A percentile compares a stretch with the other conserved stretches of the same genome.
These are phyloP conservation scores for Symbiodinium natans DNA, from an alignment of 73 alveolate genomes.

Conservation along the genomic window DNA sequence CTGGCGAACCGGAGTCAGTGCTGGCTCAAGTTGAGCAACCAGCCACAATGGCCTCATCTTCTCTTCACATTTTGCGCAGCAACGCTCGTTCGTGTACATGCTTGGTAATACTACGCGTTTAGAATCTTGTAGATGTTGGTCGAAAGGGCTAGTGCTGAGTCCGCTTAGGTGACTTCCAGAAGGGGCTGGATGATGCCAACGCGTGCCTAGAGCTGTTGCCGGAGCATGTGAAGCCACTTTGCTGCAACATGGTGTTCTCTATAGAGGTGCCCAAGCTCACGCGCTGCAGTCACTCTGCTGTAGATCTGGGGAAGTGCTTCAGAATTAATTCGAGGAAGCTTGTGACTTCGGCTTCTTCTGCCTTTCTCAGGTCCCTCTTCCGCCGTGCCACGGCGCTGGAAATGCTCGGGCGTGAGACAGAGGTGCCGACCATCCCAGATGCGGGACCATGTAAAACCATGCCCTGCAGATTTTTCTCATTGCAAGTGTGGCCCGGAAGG, in stretches of 20 bases:
- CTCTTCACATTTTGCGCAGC: too few relatives aligned
- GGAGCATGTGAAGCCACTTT: conserved; percentile 54
- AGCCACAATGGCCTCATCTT: too few relatives aligned
- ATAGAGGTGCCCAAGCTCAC: too few relatives aligned
- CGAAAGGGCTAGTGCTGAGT: too few relatives aligned
- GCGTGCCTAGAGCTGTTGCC: conserved; percentile 57
- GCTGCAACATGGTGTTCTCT: too few relatives aligned
- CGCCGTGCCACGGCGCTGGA: conserved; percentile 82
- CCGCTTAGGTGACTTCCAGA: conserved; percentile 30
- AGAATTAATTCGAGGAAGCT: neutral
- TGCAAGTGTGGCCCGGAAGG: neutral
- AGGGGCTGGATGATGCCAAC: conserved; percentile 56
- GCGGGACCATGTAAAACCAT: too few relatives aligned
- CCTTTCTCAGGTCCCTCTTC: conserved; percentile 24
- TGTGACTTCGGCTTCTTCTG: neutral
- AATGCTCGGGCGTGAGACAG: conserved; percentile 39
- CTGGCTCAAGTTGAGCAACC: conserved; percentile 52
- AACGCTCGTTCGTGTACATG: too few relatives aligned
- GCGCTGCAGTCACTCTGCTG: too few relatives aligned
- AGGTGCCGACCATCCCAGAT: neutral
- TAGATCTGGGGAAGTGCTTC: too few relatives aligned
- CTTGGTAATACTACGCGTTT: too few relatives aligned
- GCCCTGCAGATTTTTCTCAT: too few relatives aligned
- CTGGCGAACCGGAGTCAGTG: conserved; percentile 34
- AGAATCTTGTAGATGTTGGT: too few relatives aligned